Evolutionary conservation across 2,329 filamentous ascomycete genomes (phyloP).

Genomic region (Cercospora sesami): DNA sequence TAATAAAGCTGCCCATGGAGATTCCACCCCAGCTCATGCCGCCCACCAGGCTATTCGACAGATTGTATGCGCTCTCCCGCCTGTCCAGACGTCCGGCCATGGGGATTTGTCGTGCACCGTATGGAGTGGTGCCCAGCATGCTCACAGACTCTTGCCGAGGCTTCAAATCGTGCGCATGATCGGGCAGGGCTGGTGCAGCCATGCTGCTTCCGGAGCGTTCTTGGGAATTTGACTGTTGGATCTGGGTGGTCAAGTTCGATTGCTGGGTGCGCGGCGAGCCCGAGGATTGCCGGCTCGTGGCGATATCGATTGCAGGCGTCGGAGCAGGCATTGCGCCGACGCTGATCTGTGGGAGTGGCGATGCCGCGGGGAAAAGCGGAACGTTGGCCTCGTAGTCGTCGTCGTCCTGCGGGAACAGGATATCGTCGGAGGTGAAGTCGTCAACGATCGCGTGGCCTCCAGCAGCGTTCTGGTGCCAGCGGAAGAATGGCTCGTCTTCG

Average conservation of each 20-base stretch:
- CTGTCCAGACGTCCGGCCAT: slow-evolving; percentile 51
- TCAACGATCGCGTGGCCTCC: slow-evolving; percentile 26
- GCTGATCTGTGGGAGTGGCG: slow-evolving; percentile 23
- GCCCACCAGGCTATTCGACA: slow-evolving; percentile 61
- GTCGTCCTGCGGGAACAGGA: slow-evolving; percentile 35
- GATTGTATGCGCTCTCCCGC: slow-evolving; percentile 56
- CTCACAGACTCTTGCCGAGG: slow-evolving; percentile 58
- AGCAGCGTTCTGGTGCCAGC: slow-evolving; percentile 24
- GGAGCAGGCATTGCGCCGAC: slow-evolving; percentile 52
- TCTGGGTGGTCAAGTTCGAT: slow-evolving; percentile 63
- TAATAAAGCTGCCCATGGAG: slow-evolving; percentile 93
- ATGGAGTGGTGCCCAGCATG: slow-evolving; percentile 53
- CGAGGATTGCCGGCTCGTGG: slow-evolving; percentile 53
- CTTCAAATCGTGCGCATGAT: slow-evolving; percentile 29
- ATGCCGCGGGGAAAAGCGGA: slow-evolving; percentile 29
- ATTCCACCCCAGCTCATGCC: slow-evolving; percentile 97
- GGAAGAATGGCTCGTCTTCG: slow-evolving; percentile 25
- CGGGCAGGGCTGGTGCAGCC: slow-evolving; percentile 11
- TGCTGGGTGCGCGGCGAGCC: slow-evolving; percentile 62
- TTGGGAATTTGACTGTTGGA: slow-evolving; percentile 51
- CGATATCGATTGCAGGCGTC: slow-evolving; percentile 61
- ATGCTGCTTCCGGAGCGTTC: slow-evolving; percentile 34
- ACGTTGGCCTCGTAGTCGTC: slow-evolving; percentile 25
- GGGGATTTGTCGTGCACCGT: slow-evolving; percentile 62
- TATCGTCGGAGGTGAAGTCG: slow-evolving; percentile 36